Conservation (phyloP, 306 rosid genomes). For the Prunus mira region DNA sequence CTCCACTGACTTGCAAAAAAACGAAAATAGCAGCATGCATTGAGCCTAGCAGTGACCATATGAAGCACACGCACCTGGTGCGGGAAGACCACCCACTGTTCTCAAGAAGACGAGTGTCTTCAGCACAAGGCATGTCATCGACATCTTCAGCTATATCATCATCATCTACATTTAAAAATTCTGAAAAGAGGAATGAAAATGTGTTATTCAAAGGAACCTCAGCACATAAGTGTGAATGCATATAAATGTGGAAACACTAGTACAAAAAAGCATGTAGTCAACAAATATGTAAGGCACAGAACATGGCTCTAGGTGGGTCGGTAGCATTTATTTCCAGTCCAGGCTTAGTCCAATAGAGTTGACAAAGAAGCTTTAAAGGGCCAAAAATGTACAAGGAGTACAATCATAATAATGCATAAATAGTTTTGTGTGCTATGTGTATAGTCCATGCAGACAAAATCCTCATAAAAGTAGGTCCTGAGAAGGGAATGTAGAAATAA, state of each 20-base stretch:
- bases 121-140: conserved; percentile 53
- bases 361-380: neutral
- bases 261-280: neutral
- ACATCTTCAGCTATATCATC: conserved; percentile 71
- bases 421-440: neutral
- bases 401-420: neutral
- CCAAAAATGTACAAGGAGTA: neutral
- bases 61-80: conserved; percentile 59
- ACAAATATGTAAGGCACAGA: neutral
- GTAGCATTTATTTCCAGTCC: neutral
- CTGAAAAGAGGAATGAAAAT: conserved; percentile 29
- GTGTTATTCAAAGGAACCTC: conserved; percentile 14
- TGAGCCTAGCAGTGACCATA: conserved; percentile 8
- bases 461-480: neutral
- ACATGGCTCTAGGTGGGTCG: neutral
- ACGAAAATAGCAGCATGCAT: neutral
- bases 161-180: conserved; percentile 84
- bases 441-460: neutral
- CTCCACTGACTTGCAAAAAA: conserved; percentile 1
- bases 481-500: neutral
- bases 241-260: neutral
- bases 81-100: conserved; percentile 99
- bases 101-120: conserved; percentile 63
- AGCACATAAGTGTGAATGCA: neutral
- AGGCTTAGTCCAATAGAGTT: neutral